phyloP scores from a whole-genome alignment of 1,284 basidiomycete species.

The Tilletiopsis washingtonensis region DNA sequence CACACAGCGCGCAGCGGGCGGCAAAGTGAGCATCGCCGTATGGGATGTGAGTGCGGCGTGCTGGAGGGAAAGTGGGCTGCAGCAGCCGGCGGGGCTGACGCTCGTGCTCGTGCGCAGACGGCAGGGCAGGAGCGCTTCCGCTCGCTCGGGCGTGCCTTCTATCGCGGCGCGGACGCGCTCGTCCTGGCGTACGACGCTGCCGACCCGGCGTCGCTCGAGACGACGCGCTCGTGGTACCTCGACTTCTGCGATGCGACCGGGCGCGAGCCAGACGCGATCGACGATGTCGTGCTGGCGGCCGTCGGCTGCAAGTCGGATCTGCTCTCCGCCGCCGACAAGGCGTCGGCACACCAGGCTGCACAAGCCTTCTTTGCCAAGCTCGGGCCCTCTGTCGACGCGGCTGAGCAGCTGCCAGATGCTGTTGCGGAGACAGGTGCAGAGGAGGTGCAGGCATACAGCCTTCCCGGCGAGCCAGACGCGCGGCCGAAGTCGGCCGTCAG shows the following conservation, averaged over 20 bases:
- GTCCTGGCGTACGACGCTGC: conserved; percentile 27
- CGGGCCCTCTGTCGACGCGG: no score
- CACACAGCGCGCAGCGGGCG: conserved; percentile 11
- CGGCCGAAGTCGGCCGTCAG: no score
- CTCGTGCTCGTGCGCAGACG: conserved; percentile 6
- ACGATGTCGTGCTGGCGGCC: conserved; percentile 16
- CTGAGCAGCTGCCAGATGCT: no score
- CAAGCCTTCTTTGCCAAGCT: no score
- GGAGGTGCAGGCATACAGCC: not conserved
- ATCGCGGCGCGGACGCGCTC: conserved; percentile 37
- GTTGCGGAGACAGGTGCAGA: no score
- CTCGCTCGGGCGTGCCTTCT: conserved; percentile 36
- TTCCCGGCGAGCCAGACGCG: not conserved
- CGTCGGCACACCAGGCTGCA: no score
- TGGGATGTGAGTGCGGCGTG: conserved; percentile 17
- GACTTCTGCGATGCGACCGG: conserved; percentile 22
- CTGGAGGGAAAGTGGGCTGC: not conserved
- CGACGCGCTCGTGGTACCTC: conserved; percentile 18
- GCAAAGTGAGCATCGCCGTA: conserved; percentile 16
- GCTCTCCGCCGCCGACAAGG: no score
- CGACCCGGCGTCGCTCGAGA: conserved; percentile 6
- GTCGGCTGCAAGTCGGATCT: conserved; percentile 32
- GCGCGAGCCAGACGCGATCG: not conserved
- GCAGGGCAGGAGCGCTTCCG: conserved; percentile 43
- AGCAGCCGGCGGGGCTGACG: not conserved